Base-by-base conservation (phyloP, 2,329 filamentous ascomycete species). In the Xylariaceae sp. region DNA sequence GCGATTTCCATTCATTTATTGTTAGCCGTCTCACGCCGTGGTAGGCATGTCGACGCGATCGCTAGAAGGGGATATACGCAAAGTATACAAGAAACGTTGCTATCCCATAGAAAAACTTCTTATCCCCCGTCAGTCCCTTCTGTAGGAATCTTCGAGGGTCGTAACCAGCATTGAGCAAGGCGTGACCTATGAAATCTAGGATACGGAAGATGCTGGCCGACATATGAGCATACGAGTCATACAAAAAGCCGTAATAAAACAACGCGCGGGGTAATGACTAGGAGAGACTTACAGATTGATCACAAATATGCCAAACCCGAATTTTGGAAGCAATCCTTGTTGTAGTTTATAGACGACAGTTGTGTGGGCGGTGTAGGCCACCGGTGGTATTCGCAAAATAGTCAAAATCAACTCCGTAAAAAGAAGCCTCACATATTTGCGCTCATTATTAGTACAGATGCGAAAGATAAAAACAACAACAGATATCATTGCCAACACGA, bases 71-170 rank as follows among this genome's bases (percentile, higher is more conserved):
- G 54, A 68, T 67, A 60, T 65, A 68, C 50, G 66, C 66, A 56
- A 67, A 68, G 61, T 66, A 68, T 52, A 68, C 66, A 51, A 68
- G 61, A 49, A 67, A 66, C 1, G 66, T 68, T 44, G 60, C 61
- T 51, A 63, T 56, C n/a, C 59, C 62, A 49, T 65, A 68, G 37
- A 67, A 42, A 31, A 61, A 19, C 50, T 68, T 67, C 48, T 57
- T 62, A 43, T 55, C 59, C 29, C 59, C 46, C 31, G 59, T 51
- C 32, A 68, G 54, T 2, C 62, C 59, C 35, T 58, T 62, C 49
- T 65, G 56, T 12, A 68, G 61, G 31, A 67, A 64, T 53, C 59
- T 64, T 45, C 65, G 60, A 30, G 66, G 66, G 51, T 68, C 66
- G 34, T 68, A 68, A 35, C 66, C 66, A 42, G 60, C 60, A 42